Conservation (phyloP, 2,329 filamentous ascomycete genomes). For the Colletotrichum liaoningense region DNA sequence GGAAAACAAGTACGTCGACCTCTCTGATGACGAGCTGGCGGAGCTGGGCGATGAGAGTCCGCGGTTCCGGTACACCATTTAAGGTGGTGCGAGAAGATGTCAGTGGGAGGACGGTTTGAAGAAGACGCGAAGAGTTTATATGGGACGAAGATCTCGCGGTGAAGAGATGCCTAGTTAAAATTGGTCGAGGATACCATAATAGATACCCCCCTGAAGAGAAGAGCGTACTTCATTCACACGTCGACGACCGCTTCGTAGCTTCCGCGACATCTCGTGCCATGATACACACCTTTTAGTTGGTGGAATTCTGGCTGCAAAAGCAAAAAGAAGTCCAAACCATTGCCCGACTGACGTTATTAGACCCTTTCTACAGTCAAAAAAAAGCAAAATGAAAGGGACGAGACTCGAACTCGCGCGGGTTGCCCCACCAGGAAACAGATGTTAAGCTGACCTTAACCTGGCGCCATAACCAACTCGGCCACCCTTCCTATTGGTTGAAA, state of each 20-base stretch:
- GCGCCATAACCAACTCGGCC: neutral
- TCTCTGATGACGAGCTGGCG: conserved; percentile 59
- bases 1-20: conserved; percentile 49
- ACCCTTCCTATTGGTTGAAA: neutral
- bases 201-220: too few relatives aligned
- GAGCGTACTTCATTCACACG: too few relatives aligned
- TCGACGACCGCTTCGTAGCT: too few relatives aligned
- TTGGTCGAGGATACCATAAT: too few relatives aligned
- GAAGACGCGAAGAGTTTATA: neutral
- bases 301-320: neutral
- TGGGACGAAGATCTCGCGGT: neutral
- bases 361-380: too few relatives aligned
- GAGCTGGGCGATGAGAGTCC: conserved; percentile 66
- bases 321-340: neutral
- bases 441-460: neutral
- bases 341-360: too few relatives aligned
- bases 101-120: neutral
- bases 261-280: too few relatives aligned
- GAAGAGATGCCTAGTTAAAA: too few relatives aligned
- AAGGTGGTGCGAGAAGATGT: neutral
- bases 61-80: conserved; percentile 58
- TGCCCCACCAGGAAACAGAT: neutral
- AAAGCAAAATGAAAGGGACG: neutral
- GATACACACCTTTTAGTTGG: too few relatives aligned
- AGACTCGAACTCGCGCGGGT: neutral